These are phyloP conservation scores for Aspergillus biplanus DNA, from an alignment of 495 filamentous ascomycete genomes.

Conservation along the genomic window DNA sequence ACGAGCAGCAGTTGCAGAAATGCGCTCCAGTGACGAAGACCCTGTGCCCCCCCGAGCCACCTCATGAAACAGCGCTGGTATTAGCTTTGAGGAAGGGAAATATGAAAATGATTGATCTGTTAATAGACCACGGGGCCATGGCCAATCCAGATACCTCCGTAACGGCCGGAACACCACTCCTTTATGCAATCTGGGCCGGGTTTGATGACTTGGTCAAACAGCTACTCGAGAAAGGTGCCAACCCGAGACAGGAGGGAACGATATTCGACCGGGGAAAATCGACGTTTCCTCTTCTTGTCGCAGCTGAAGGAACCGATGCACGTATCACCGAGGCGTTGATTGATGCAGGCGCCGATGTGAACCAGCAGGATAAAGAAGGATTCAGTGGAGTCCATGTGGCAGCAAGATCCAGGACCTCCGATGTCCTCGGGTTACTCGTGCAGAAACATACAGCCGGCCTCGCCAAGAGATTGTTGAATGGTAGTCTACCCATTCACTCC, in stretches of 20 bases:
- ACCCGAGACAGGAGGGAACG: background rate
- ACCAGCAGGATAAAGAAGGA: background rate
- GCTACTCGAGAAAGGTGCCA: background rate
- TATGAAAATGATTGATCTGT: background rate
- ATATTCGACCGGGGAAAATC: background rate
- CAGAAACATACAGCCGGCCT: background rate
- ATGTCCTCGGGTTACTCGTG: background rate
- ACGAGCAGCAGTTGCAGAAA: too few species aligned
- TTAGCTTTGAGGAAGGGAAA: background rate
- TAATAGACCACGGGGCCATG: background rate
- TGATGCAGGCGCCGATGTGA: background rate
- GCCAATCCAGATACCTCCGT: background rate
- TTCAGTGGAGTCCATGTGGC: background rate
- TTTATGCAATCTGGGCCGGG: background rate
- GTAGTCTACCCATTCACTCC: background rate
- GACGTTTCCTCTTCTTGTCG: background rate
- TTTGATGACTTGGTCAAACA: background rate
- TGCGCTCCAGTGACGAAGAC: too few species aligned
- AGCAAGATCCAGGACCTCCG: background rate
- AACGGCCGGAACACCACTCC: background rate
- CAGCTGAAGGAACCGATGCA: background rate
- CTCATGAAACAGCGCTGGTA: background rate
- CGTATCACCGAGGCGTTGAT: background rate
- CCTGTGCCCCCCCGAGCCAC: too few species aligned
- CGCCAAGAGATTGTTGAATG: background rate